These are phyloP conservation scores for Bruguiera parviflora DNA, from an alignment of 345 rosid genomes.

Conservation along the genomic window DNA sequence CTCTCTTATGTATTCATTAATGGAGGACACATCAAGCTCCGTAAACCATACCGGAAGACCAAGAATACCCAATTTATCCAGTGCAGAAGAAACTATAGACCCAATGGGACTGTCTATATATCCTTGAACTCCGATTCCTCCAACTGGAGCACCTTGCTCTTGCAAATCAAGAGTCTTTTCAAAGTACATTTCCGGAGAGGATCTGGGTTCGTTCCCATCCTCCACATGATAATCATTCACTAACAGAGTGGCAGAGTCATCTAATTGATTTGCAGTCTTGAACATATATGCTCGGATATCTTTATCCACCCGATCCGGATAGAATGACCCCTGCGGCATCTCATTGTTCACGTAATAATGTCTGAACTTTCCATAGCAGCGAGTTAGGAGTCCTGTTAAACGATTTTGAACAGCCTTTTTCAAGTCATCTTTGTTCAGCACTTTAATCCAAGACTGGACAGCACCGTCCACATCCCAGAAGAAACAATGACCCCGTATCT, in stretches of 20 bases:
- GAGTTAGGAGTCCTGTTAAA: slow-evolving; percentile 62
- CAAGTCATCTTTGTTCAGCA: slow-evolving; percentile 52
- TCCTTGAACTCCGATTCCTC: slow-evolving; percentile 93
- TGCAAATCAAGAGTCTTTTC: slow-evolving; percentile 67
- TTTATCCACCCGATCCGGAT: slow-evolving; percentile 55
- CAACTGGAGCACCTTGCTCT: slow-evolving; percentile 74
- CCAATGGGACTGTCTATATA: slow-evolving; percentile 89
- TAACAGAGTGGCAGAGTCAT: slow-evolving; percentile 63
- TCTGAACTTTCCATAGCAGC: slow-evolving; percentile 74
- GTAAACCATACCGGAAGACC: slow-evolving; percentile 95
- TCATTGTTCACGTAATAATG: slow-evolving; percentile 97
- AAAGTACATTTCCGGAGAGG: slow-evolving; percentile 69
- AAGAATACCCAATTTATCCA: slow-evolving; percentile 65
- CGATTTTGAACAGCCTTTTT: slow-evolving; percentile 64
- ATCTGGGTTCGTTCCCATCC: slow-evolving; percentile 73
- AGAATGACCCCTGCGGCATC: slow-evolving; percentile 95
- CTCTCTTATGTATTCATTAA: slow-evolving; percentile 70
- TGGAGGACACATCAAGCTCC: slow-evolving; percentile 83
- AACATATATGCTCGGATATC: slow-evolving; percentile 68
- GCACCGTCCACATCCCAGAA: slow-evolving; percentile 91
- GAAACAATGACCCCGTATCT: slow-evolving; percentile 83
- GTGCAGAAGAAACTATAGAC: slow-evolving; percentile 59
- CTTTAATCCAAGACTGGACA: slow-evolving; percentile 77
- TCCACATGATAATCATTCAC: slow-evolving; percentile 92
- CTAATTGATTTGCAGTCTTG: slow-evolving; percentile 63